Evolutionary conservation across 345 rosid genomes (phyloP).

Genomic region (Populus deltoides): DNA sequence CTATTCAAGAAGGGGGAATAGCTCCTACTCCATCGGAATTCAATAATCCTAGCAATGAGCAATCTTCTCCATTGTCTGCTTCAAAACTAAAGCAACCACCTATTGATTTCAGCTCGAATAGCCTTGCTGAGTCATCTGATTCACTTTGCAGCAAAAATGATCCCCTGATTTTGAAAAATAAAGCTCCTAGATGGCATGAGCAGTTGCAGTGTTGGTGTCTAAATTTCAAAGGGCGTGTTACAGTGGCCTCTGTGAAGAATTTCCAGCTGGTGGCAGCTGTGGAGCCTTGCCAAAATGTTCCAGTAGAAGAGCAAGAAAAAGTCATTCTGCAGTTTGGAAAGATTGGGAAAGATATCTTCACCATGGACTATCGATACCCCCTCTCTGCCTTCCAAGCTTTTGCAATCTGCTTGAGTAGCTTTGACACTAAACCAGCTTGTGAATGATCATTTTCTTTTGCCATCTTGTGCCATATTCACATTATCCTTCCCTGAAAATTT

Average conservation of each 20-base stretch:
- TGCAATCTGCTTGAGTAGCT: conserved; percentile 92
- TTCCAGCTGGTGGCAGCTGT: conserved; percentile 78
- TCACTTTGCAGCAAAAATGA: conserved; percentile 17
- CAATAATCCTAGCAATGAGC: conserved; percentile 19
- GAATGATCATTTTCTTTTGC: conserved; percentile 41
- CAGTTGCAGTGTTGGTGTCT: conserved; percentile 96
- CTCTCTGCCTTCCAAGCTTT: conserved; percentile 97
- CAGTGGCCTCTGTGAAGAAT: conserved; percentile 91
- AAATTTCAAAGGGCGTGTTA: conserved; percentile 84
- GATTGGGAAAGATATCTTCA: conserved; percentile 89
- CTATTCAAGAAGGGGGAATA: conserved; percentile 64
- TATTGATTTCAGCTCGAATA: conserved; percentile 36
- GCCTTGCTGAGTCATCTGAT: conserved; percentile 25
- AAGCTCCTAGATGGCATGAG: conserved; percentile 96
- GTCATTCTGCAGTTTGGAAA: conserved; percentile 90
- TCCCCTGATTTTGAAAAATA: conserved; percentile 69
- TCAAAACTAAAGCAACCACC: conserved; percentile 42
- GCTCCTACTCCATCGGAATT: conserved; percentile 56
- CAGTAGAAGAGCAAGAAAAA: conserved; percentile 63
- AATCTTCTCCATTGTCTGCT: conserved; percentile 11
- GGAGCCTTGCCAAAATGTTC: conserved; percentile 48
- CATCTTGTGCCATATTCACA: conserved; percentile 16
- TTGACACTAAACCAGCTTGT: conserved; percentile 89
- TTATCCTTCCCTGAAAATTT: conserved; percentile 21
- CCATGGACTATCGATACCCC: conserved; percentile 92